Evolutionary conservation across 2,329 filamentous ascomycete species (phyloP).

Genomic region (Colletotrichum camelliae): DNA sequence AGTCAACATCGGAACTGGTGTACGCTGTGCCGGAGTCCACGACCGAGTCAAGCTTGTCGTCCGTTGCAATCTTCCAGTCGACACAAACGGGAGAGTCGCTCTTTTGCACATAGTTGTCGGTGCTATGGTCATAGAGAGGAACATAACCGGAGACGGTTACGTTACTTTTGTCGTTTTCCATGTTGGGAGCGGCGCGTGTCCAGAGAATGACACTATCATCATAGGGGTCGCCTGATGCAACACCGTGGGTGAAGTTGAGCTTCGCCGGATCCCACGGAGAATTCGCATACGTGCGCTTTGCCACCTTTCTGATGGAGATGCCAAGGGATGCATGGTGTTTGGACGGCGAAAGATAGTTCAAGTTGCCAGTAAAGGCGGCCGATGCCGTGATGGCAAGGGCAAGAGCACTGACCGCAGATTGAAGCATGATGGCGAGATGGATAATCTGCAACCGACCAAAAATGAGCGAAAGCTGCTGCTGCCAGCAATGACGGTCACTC

Average conservation of each 20-base stretch:
- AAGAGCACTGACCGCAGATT: neutral
- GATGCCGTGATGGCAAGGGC: neutral
- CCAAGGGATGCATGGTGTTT: slow-evolving; percentile 67
- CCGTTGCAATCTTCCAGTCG: slow-evolving; percentile 64
- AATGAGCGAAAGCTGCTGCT: neutral
- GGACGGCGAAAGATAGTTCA: slow-evolving; percentile 74
- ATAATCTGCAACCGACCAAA: neutral
- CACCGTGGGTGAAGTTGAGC: slow-evolving; percentile 70
- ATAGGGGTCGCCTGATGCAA: slow-evolving; percentile 54
- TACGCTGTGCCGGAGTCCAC: slow-evolving; percentile 65
- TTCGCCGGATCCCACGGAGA: slow-evolving; percentile 46
- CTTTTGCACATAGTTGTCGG: slow-evolving; percentile 48
- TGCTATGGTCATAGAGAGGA: slow-evolving; percentile 52
- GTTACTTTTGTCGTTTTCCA: slow-evolving; percentile 51
- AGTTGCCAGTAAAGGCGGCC: slow-evolving; percentile 44
- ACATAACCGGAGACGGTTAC: slow-evolving; percentile 47
- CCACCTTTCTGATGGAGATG: slow-evolving; percentile 67
- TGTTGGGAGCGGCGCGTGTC: slow-evolving; percentile 51
- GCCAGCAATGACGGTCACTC: neutral
- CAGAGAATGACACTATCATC: slow-evolving; percentile 64
- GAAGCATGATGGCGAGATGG: neutral
- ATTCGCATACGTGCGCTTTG: slow-evolving; percentile 55
- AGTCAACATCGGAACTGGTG: slow-evolving; percentile 77
- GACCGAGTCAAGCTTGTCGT: slow-evolving; percentile 43
- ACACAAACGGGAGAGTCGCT: slow-evolving; percentile 66